Percentiles rank a stretch among this genome's conserved stretches.
Evolutionary conservation across 2,329 filamentous ascomycete genomes (phyloP).

Genomic region (Xylariaceae sp.): DNA sequence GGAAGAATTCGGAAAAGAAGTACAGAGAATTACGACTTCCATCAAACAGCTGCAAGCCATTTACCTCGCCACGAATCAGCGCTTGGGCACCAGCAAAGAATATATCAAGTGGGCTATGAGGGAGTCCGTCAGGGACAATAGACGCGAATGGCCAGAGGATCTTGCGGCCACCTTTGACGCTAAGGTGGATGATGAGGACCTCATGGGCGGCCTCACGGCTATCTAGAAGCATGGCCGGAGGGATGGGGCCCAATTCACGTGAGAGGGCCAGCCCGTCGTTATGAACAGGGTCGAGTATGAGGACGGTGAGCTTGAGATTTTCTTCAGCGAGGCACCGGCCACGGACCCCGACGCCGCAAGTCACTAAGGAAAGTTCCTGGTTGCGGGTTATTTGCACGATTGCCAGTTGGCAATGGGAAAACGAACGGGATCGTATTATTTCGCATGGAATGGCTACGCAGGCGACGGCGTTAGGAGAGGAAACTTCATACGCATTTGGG

Average conservation of each 20-base stretch:
- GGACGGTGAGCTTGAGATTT: no score
- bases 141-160: constrained; percentile 39
- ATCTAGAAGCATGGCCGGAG: constrained; percentile 4
- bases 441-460: background rate
- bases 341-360: no score
- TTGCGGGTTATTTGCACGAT: background rate
- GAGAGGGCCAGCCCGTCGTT: no score
- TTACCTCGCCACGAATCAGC: constrained; percentile 50
- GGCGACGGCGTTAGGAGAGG: constrained; percentile 7
- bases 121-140: constrained; percentile 44
- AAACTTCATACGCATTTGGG: background rate
- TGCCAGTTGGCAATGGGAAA: background rate
- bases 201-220: constrained; percentile 48
- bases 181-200: constrained; percentile 56
- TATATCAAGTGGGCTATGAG: constrained; percentile 47
- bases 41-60: constrained; percentile 45
- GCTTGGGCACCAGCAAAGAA: constrained; percentile 52
- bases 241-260: no score
- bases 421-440: background rate
- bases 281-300: no score
- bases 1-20: constrained; percentile 45
- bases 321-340: no score
- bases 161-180: constrained; percentile 41
- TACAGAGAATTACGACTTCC: constrained; percentile 39
- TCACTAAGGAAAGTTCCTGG: no score